These are phyloP conservation scores for Daphne laureola DNA, from an alignment of 441 rosid species.

Conservation along the genomic window DNA sequence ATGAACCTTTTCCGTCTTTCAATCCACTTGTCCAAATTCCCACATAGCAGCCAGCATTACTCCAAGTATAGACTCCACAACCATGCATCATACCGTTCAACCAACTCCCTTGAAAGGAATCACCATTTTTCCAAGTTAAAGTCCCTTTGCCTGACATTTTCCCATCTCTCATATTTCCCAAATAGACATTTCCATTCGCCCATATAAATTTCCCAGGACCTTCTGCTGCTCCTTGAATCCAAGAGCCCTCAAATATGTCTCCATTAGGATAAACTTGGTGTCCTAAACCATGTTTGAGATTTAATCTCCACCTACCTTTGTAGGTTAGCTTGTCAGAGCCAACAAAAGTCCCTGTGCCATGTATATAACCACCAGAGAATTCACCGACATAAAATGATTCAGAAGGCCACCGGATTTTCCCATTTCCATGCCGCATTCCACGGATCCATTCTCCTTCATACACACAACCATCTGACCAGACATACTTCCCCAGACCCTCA, in stretches of 20 bases:
- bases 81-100: constrained; percentile 93
- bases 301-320: constrained; percentile 88
- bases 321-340: constrained; percentile 46
- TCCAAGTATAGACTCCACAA: constrained; percentile 88
- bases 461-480: constrained; percentile 68
- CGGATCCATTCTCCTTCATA: constrained; percentile 91
- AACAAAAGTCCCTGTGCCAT: constrained; percentile 68
- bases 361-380: constrained; percentile 82
- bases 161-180: constrained; percentile 89
- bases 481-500: constrained; percentile 74
- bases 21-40: constrained; percentile 95
- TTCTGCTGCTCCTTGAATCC: constrained; percentile 89
- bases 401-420: constrained; percentile 71
- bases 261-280: constrained; percentile 68
- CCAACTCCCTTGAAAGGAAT: constrained; percentile 92
- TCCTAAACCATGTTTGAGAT: constrained; percentile 88
- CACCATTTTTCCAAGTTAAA: constrained; percentile 73
- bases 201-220: constrained; percentile 96
- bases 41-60: constrained; percentile 78
- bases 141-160: constrained; percentile 95
- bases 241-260: constrained; percentile 85
- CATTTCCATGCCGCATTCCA: constrained; percentile 85
- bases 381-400: constrained; percentile 83
- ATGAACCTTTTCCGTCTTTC: constrained; percentile 98
- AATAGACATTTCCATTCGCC: constrained; percentile 72